phyloP scores from a whole-genome alignment of 2,329 filamentous ascomycete species.

The Alternaria burnsii region DNA sequence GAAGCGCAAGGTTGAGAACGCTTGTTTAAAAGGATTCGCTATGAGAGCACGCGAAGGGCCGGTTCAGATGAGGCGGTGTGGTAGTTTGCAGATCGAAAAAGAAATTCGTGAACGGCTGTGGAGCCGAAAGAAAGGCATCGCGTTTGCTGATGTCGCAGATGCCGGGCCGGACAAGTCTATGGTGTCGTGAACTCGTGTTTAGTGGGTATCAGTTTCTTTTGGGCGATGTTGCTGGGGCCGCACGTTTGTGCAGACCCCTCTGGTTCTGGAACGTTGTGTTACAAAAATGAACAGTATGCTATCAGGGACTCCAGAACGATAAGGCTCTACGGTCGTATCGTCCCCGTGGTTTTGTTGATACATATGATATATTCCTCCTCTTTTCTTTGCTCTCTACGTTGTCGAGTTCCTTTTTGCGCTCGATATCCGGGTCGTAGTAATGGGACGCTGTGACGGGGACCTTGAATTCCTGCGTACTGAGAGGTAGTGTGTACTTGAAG shows the following conservation, averaged over 20 bases:
- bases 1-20: conserved; percentile 4
- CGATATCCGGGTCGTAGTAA: conserved; percentile 47
- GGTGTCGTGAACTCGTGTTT: conserved; percentile 49
- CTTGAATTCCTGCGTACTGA: conserved; percentile 64
- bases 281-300: conserved; percentile 28
- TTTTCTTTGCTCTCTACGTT: conserved; percentile 15
- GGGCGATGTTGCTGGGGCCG: conserved; percentile 29
- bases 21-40: conserved; percentile 1
- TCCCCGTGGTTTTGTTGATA: conserved; percentile 37
- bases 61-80: neutral
- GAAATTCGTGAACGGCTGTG: conserved; percentile 38
- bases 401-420: conserved; percentile 43
- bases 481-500: conserved; percentile 78
- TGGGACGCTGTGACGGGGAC: conserved; percentile 57
- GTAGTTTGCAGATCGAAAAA: conserved; percentile 18
- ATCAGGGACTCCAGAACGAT: conserved; percentile 22
- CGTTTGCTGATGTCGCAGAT: conserved; percentile 13
- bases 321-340: conserved; percentile 41
- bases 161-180: conserved; percentile 39
- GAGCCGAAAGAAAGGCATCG: conserved; percentile 21
- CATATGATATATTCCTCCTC: conserved; percentile 21
- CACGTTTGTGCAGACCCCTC: conserved; percentile 18
- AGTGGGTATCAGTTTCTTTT: conserved; percentile 49
- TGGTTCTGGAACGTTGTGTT: conserved; percentile 27
- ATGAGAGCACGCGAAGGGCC: conserved; percentile 9